These are phyloP conservation scores for Pseudogymnoascus destructans DNA, from an alignment of 2,329 filamentous ascomycete genomes.

Conservation along the genomic window DNA sequence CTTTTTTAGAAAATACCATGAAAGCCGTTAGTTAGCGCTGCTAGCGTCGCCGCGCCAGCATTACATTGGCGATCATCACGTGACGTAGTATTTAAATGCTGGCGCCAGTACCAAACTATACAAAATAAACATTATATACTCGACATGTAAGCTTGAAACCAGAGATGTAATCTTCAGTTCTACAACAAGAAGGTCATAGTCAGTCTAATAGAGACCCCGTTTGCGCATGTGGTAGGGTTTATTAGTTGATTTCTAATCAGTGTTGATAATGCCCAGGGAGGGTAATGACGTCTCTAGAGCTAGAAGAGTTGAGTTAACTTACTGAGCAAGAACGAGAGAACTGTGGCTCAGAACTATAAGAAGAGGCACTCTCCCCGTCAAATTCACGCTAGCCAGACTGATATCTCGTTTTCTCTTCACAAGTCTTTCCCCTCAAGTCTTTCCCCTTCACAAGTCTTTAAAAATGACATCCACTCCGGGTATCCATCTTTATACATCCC, in stretches of 20 bases:
- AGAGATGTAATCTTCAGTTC: background rate
- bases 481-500: slow-evolving; percentile 41
- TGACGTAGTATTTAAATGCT: background rate
- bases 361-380: background rate
- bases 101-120: background rate
- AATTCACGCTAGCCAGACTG: background rate
- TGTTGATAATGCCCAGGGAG: background rate
- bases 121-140: background rate
- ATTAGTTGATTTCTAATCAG: background rate
- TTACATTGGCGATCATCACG: background rate
- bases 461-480: slow-evolving; percentile 31
- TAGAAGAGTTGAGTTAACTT: no score
- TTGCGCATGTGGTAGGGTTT: background rate
- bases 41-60: background rate
- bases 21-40: background rate
- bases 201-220: background rate
- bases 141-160: background rate
- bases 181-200: background rate
- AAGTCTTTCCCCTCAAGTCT: slow-evolving; percentile 11
- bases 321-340: background rate
- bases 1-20: slow-evolving; percentile 2
- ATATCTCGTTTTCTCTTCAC: slow-evolving; percentile 12
- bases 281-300: background rate
- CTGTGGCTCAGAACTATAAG: background rate
- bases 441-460: slow-evolving; percentile 16